Base-by-base conservation (phyloP, 257 asterid species). In the Solanum appendiculatum region DNA sequence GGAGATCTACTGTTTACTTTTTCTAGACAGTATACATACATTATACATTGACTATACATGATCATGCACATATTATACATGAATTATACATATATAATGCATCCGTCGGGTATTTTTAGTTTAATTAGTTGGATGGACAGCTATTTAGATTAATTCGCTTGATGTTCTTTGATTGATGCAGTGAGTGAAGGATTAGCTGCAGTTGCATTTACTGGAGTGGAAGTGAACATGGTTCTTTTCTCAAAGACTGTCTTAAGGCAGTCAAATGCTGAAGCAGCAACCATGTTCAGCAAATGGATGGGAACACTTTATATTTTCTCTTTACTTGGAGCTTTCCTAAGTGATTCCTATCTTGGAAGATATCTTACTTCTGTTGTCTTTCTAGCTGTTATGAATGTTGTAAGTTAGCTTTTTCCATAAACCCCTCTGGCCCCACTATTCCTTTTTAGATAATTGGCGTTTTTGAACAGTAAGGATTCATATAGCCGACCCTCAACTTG, bases 161-260 rank as follows among this genome's bases (percentile, higher is more conserved):
- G 74, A 12, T 85, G 83, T 70, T 72, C 34, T 83, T 58, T 83
- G 63, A 84, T 87, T 29, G 63, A 42, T 86, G 54, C 92, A 95
- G 98, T 91, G 9, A 93, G 93, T 39, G 98, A 94, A 90, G 98
- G 96, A 37, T 90, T 95, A 31, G 97, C 97, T 37, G 97, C 98
- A 31, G 93, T 95, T 80, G 98, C 97, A 18, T 93, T 91, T 74
- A 93, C 98, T 0, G 98, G 97, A 27, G 93, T 93, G 88, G 98
- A 95, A 93, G 98, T 93, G 85, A 95, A 95, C 68, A 94, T 95
- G 98, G 98, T 94, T 85, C 91, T 94, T 44, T 95, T 95, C 91
- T 87, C 96, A 33, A 94, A 95, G 91, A 88, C 95, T 2, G 97
- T 94, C 3, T 87, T 95, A 23, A 87, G 98, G 88, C 94, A 95